Evolutionary conservation across 1,284 basidiomycete species (phyloP).

Genomic region (Tylopilus sp.): DNA sequence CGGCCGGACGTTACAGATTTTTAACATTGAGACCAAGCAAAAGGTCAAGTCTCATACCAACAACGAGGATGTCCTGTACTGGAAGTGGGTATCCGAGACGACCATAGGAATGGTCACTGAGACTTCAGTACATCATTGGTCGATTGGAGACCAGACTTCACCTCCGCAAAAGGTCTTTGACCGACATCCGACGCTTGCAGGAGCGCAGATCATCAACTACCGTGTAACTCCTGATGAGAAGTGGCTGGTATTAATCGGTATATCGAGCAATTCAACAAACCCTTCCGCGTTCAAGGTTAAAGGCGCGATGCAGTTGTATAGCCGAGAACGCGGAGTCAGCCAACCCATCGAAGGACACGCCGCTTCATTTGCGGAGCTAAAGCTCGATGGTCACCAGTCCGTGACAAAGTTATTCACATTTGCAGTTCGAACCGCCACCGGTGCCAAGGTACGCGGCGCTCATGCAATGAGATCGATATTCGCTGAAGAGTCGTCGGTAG

Average conservation of each 20-base stretch:
- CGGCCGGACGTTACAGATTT: conserved; percentile 92
- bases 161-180: conserved; percentile 92
- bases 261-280: conserved; percentile 89
- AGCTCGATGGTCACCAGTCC: conserved; percentile 80
- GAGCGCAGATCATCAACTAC: conserved; percentile 99
- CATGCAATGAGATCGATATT: conserved; percentile 11
- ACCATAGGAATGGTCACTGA: conserved; percentile 97
- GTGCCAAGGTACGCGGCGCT: conserved; percentile 79
- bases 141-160: conserved; percentile 68
- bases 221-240: conserved; percentile 90
- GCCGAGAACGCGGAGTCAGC: conserved; percentile 87
- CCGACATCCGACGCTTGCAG: conserved; percentile 90
- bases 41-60: conserved; percentile 97
- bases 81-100: conserved; percentile 96
- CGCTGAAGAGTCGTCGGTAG: conserved; percentile 41
- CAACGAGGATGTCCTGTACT: conserved; percentile 95
- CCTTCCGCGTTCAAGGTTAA: conserved; percentile 97
- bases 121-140: conserved; percentile 93
- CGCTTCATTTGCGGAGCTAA: conserved; percentile 92
- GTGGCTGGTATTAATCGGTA: conserved; percentile 97
- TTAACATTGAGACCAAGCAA: conserved; percentile 96
- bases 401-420: conserved; percentile 95
- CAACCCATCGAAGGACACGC: conserved; percentile 99
- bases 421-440: conserved; percentile 90
- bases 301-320: conserved; percentile 95